Evolutionary conservation across 2,329 filamentous ascomycete species (phyloP), one percentile per base, ranked within the genome.

Genomic region (Pestalotiopsis sp.): DNA sequence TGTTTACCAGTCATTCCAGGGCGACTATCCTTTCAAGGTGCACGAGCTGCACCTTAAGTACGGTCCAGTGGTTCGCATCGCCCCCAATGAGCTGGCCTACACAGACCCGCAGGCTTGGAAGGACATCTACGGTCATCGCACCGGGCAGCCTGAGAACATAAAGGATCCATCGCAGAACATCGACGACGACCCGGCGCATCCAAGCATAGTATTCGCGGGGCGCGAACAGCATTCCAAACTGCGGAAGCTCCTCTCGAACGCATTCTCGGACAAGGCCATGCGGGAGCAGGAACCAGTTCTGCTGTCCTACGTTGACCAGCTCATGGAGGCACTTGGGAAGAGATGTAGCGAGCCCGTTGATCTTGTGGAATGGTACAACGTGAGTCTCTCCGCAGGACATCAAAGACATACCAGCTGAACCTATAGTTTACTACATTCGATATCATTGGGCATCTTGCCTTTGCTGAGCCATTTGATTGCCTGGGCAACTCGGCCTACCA

Each of bases 71-170:
- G 80, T 84, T 4, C 79, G 82, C 2, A 72, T 82, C 57, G 74
- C 75, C 3, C 82, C 82, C 0, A 75, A 80, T 64, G 81, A 83
- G 69, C 75, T 84, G 7, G 79, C 79, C 3, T 84, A 79, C 67
- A 74, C 74, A 31, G 60, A 79, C 79, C 67, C 77, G 2, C 72
- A 74, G 31, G 79, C 79, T 7, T 81, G 78, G 77, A 75, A 74
- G 62, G 79, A 81, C 14, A 74, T 76, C 60, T 73, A 74, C 39
- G 74, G 72, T 58, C 71, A 74, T 59, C 69, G 71, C 3, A 63
- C 61, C 61, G 36, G 39, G 11, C 9, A 71, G 71, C 20, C 64
- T 60, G 7, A 62, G 77, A 78, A 68, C 69, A 76, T 12, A 66
- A 71, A n/a, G 79, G 79, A 70, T 74, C 68, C 39, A 23, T 77